Percentiles rank a stretch among this genome's conserved stretches.
Evolutionary conservation across 2,329 filamentous ascomycete species (phyloP).

Genomic region (Ophiostoma novo-ulmi): DNA sequence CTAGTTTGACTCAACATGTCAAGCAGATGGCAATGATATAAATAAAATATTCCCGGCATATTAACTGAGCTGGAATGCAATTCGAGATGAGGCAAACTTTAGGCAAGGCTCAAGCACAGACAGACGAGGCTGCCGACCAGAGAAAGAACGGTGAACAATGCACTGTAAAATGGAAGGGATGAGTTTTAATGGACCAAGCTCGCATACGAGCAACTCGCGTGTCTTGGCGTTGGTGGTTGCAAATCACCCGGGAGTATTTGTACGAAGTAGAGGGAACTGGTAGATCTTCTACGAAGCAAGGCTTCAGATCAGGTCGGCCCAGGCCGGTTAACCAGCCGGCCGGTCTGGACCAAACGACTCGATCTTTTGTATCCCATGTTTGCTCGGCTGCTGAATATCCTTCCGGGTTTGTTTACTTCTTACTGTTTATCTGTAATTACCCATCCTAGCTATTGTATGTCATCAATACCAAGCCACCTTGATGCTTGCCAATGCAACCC

Average conservation of each 20-base stretch:
- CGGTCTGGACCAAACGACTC: background rate
- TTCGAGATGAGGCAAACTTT: background rate
- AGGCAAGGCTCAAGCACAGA: background rate
- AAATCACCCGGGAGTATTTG: background rate
- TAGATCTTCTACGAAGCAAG: background rate
- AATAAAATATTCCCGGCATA: background rate
- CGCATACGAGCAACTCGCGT: background rate
- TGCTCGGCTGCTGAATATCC: background rate
- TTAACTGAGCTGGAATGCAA: too few species aligned
- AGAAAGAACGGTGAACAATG: background rate
- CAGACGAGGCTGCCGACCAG: background rate
- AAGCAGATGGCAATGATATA: background rate
- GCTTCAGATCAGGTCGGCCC: background rate
- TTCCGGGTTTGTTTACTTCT: background rate
- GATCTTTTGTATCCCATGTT: background rate
- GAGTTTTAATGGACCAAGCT: background rate
- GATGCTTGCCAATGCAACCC: conserved; percentile 11
- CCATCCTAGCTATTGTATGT: background rate
- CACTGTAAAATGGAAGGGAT: background rate
- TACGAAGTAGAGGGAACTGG: background rate
- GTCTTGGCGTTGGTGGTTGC: background rate
- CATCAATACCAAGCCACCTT: background rate
- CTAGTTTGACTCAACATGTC: background rate
- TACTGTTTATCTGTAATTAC: background rate
- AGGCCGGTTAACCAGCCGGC: background rate